Base-by-base conservation (phyloP, 2,329 filamentous ascomycete genomes). In the Ploettnerulaceae sp. region DNA sequence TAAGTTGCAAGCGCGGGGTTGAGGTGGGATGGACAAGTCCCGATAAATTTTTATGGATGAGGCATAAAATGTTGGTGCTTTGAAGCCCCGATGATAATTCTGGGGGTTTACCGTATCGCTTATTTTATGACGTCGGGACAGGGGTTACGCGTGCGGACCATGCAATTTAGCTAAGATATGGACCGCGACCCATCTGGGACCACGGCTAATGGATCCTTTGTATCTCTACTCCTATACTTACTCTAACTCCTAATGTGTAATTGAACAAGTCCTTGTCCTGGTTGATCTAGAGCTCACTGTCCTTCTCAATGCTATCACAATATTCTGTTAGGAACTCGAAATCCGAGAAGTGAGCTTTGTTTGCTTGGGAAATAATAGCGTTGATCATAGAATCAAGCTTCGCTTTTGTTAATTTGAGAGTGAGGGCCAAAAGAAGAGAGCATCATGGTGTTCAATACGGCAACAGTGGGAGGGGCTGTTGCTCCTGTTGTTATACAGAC, bases 401-500 rank as follows among this genome's bases (percentile, higher is more conserved):
- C 21, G n/a, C 14, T 29, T 37, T 31, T 20, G 7, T 44, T 44
- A 24, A 15, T 29, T 37, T n/a, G 35, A 37, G 24, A 45, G 21
- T 15, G 25, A n/a, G n/a, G n/a, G n/a, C 12, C 21, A 17, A 46
- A 34, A 17, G 24, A 46, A 20, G 35, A 15, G 25, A 25, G 21
- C 36, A 49, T 4, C 17, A 65, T 65, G 63, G 53, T 56, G 6
- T 77, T 93, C 60, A 90, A 87, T 67, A 94, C 89, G 14, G 76
- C 91, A 29, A 82, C 86, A 11, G 84, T 97, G 50, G 81, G 83
- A 47, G 77, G 88, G 55, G 89, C 89, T 39, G 84, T 96, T 45
- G 89, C 89, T 53, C 91, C 93, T 9, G 89, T 86, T 3, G 86
- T 95, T 36, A 76, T 97, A 46, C 83, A 86, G 56, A 96, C 91